These are phyloP conservation scores for Pyrus betulifolia DNA, from an alignment of 306 rosid genomes.

Conservation along the genomic window DNA sequence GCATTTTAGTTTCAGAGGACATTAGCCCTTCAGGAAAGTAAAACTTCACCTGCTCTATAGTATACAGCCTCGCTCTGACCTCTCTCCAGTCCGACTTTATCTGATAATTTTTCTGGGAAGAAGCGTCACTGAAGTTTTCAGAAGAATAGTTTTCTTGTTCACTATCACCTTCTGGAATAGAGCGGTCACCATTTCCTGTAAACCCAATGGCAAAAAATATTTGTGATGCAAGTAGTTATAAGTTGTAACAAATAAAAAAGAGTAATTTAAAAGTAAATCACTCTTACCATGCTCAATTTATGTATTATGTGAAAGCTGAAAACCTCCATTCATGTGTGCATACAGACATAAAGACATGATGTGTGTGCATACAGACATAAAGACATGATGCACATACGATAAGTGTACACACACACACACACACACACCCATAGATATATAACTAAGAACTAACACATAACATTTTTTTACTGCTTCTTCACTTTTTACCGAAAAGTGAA, in stretches of 20 bases:
- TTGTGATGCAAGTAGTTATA: background rate
- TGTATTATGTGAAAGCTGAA: background rate
- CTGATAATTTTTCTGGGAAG: conserved; percentile 42
- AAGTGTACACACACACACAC: background rate
- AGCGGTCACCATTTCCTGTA: conserved; percentile 70
- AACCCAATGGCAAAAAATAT: background rate
- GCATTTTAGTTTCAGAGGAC: background rate
- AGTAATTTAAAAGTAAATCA: background rate
- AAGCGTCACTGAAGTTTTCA: conserved; percentile 38
- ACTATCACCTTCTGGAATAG: conserved; percentile 72
- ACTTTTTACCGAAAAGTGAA: background rate
- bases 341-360: background rate
- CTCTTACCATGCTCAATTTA: background rate
- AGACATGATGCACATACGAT: background rate
- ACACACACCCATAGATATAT: background rate
- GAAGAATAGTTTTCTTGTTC: conserved; percentile 43
- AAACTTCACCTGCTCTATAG: conserved; percentile 68
- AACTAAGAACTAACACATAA: background rate
- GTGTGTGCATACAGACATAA: background rate
- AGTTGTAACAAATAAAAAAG: background rate
- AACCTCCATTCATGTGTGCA: background rate
- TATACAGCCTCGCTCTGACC: conserved; percentile 79
- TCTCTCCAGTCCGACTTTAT: conserved; percentile 78
- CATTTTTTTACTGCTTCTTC: background rate
- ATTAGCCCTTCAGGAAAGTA: conserved; percentile 13